A percentile compares a stretch with the other conserved stretches of the same genome.
phyloP scores from a whole-genome alignment of 257 asterid species.

The Lantana camara region DNA sequence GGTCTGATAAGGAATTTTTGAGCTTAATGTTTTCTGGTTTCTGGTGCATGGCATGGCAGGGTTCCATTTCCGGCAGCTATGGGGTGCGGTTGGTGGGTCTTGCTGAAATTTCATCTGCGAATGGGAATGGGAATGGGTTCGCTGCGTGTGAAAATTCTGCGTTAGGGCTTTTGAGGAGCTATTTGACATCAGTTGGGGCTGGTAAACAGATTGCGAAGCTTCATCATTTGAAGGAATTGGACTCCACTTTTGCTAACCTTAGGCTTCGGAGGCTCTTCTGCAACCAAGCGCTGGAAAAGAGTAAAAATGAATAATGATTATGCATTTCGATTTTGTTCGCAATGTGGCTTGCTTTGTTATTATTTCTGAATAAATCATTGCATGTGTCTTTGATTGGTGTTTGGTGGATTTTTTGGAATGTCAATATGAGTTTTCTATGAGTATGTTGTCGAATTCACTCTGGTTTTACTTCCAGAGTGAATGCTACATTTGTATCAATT shows the following conservation, averaged over 20 bases:
- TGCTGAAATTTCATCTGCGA: slow-evolving; percentile 36
- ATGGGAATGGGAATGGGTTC: slow-evolving; percentile 36
- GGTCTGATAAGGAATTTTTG: background rate
- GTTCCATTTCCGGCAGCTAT: slow-evolving; percentile 31
- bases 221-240: slow-evolving; percentile 32
- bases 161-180: slow-evolving; percentile 48
- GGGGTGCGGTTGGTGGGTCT: slow-evolving; percentile 38
- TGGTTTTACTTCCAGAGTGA: background rate
- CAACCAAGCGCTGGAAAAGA: slow-evolving; percentile 59
- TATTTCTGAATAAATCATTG: background rate
- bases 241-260: slow-evolving; percentile 34
- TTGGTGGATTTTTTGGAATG: background rate
- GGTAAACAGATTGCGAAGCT: slow-evolving; percentile 37
- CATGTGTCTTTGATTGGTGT: background rate
- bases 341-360: slow-evolving; percentile 10
- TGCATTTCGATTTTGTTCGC: background rate
- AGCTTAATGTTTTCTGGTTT: background rate
- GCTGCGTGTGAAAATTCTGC: slow-evolving; percentile 37
- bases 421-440: background rate
- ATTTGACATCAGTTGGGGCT: slow-evolving; percentile 54
- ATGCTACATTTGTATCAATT: background rate
- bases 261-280: slow-evolving; percentile 59
- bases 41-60: slow-evolving; percentile 46
- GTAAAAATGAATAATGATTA: slow-evolving; percentile 33
- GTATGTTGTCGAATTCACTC: slow-evolving; percentile 10